phyloP scores from a whole-genome alignment of 768 basidiomycete species.

The Pholiota conissans region DNA sequence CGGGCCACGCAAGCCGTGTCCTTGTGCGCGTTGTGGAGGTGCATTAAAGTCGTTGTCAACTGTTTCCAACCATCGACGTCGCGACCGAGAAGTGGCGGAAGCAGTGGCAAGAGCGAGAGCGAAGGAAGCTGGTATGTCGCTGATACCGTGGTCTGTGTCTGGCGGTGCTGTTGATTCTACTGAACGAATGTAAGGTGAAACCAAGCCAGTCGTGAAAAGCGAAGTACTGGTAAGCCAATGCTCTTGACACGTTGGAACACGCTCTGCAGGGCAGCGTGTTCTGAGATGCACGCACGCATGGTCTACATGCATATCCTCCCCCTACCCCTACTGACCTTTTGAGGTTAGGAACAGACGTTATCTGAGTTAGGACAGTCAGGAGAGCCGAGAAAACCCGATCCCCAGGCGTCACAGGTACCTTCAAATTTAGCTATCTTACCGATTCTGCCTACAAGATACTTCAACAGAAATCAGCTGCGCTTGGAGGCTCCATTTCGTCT shows the following conservation, averaged over 20 bases:
- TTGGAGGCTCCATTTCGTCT: too few species aligned
- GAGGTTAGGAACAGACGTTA: too few species aligned
- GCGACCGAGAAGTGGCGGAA: neutral
- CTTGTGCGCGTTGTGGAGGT: neutral
- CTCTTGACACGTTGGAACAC: neutral
- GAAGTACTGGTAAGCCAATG: too few species aligned
- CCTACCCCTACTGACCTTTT: too few species aligned
- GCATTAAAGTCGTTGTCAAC: neutral
- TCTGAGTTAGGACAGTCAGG: too few species aligned
- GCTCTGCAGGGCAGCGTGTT: neutral
- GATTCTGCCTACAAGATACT: too few species aligned
- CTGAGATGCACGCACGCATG: neutral
- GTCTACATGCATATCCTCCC: too few species aligned
- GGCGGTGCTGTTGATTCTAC: neutral
- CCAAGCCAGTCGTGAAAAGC: neutral
- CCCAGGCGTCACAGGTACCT: too few species aligned
- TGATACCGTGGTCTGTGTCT: neutral
- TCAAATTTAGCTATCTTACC: too few species aligned
- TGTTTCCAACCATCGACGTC: neutral
- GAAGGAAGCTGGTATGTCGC: neutral
- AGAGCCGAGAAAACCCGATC: too few species aligned
- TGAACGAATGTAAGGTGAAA: neutral
- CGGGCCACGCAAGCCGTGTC: constrained; percentile 3
- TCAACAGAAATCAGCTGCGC: too few species aligned
- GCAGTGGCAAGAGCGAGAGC: neutral